Evolutionary conservation across 345 rosid genomes (phyloP).

Genomic region (Anastatica hierochuntica): DNA sequence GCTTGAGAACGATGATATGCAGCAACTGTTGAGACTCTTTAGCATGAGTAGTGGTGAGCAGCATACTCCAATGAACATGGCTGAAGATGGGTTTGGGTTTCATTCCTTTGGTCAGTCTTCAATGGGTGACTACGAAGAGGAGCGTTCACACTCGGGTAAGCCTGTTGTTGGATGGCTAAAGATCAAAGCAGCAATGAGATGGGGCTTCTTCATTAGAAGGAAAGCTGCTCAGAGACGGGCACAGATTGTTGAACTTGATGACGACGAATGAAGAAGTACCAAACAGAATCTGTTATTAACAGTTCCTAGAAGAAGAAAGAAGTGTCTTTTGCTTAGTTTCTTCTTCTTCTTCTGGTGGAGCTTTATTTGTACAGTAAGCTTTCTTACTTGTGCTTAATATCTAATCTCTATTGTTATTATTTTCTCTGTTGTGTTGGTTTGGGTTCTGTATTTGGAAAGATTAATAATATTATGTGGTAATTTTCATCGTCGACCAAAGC

Average conservation of each 20-base stretch:
- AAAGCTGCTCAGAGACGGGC: constrained; percentile 95
- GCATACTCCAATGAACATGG: constrained; percentile 30
- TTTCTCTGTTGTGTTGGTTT: too few species aligned
- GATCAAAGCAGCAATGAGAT: constrained; percentile 95
- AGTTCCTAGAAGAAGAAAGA: constrained; percentile 15
- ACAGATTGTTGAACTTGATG: constrained; percentile 70
- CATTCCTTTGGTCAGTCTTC: constrained; percentile 35
- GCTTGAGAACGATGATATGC: constrained; percentile 94
- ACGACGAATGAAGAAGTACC: constrained; percentile 1
- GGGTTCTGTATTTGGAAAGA: too few species aligned
- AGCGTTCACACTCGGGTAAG: constrained; percentile 53
- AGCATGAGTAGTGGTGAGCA: constrained; percentile 62
- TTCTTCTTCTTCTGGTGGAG: constrained; percentile 19
- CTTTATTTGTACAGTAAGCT: constrained; percentile 21
- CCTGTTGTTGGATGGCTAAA: constrained; percentile 97
- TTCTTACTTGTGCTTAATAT: constrained; percentile 11
- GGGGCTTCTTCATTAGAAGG: constrained; percentile 89
- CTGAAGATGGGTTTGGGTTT: constrained; percentile 42
- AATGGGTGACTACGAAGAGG: constrained; percentile 36
- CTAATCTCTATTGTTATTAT: constrained; percentile 3
- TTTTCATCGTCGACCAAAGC: too few species aligned
- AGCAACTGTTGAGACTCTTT: constrained; percentile 61
- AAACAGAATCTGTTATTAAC: constrained; percentile 2
- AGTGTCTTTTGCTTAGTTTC: constrained; percentile 16
- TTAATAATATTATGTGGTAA: too few species aligned